A percentile compares a stretch with the other conserved stretches of the same genome.
These are phyloP conservation scores for Geranium rotundifolium DNA, from an alignment of 345 rosid species.

Conservation along the genomic window DNA sequence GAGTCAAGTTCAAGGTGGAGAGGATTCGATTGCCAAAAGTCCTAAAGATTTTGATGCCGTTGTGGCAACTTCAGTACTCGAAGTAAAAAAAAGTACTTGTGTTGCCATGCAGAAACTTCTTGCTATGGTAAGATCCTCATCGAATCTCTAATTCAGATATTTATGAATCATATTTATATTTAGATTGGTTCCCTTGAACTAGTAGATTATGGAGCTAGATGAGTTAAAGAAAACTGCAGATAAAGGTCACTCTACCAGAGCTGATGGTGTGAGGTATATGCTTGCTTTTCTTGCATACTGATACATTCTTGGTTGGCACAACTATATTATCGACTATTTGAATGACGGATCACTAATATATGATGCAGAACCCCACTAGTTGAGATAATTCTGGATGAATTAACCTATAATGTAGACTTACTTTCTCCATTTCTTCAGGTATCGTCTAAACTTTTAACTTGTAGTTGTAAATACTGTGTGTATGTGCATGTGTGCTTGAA, in stretches of 20 bases:
- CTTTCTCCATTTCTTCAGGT: constrained; percentile 62
- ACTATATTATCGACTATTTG: no score
- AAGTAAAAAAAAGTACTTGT: constrained; percentile 33
- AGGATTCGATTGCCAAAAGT: constrained; percentile 14
- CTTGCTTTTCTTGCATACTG: constrained; percentile 1
- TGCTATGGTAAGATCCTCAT: constrained; percentile 28
- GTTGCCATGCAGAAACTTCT: constrained; percentile 51
- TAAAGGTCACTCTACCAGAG: constrained; percentile 49
- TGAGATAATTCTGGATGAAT: constrained; percentile 63
- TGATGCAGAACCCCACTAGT: constrained; percentile 54
- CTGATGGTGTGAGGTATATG: constrained; percentile 66
- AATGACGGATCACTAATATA: constrained; percentile 10
- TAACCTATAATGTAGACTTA: constrained; percentile 47
- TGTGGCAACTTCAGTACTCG: constrained; percentile 32
- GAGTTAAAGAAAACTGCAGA: constrained; percentile 56
- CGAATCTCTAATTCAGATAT: constrained; percentile 3
- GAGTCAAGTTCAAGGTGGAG: constrained; percentile 18
- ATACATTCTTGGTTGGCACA: no score
- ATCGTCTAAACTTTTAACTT: not conserved
- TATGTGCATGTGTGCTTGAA: no score
- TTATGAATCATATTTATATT: not conserved
- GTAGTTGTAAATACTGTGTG: no score
- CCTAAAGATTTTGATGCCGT: constrained; percentile 18
- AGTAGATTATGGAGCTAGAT: constrained; percentile 80
- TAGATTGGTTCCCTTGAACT: constrained; percentile 8